These are phyloP conservation scores for Lasiosphaeria ovina DNA, from an alignment of 495 filamentous ascomycete genomes.

Conservation along the genomic window DNA sequence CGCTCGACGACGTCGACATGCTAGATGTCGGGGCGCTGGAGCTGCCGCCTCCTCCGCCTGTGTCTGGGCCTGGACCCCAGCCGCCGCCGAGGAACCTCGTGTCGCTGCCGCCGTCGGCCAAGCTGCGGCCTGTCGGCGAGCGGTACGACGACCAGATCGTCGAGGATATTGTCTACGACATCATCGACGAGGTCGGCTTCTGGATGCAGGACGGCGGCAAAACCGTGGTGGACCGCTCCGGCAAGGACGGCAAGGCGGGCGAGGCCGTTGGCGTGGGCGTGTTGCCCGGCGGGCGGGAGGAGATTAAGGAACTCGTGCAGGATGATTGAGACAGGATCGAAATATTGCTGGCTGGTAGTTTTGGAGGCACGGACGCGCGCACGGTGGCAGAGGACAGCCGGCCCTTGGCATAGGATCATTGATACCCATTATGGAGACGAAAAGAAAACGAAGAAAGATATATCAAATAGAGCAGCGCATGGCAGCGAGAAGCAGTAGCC, in stretches of 20 bases:
- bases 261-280: slow-evolving; percentile 34
- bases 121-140: slow-evolving; percentile 63
- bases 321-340: slow-evolving; percentile 46
- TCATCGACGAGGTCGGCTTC: slow-evolving; percentile 88
- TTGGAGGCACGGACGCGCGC: background rate
- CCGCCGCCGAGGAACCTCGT: slow-evolving; percentile 12
- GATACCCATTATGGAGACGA: no score
- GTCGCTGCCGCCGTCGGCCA: background rate
- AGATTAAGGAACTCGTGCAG: slow-evolving; percentile 64
- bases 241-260: slow-evolving; percentile 39
- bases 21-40: slow-evolving; percentile 30
- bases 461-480: no score
- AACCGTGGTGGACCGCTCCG: slow-evolving; percentile 39
- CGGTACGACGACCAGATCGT: slow-evolving; percentile 92
- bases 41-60: background rate
- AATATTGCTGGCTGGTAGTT: background rate
- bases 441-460: no score
- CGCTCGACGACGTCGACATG: slow-evolving; percentile 50
- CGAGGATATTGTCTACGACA: slow-evolving; percentile 88
- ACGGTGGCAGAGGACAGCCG: background rate
- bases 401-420: background rate
- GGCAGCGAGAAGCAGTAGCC: no score
- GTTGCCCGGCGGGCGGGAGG: slow-evolving; percentile 42
- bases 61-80: background rate
- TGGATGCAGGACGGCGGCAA: slow-evolving; percentile 63